Conservation (phyloP, 176 grass and related monocot genomes). For the Zea luxurians region DNA sequence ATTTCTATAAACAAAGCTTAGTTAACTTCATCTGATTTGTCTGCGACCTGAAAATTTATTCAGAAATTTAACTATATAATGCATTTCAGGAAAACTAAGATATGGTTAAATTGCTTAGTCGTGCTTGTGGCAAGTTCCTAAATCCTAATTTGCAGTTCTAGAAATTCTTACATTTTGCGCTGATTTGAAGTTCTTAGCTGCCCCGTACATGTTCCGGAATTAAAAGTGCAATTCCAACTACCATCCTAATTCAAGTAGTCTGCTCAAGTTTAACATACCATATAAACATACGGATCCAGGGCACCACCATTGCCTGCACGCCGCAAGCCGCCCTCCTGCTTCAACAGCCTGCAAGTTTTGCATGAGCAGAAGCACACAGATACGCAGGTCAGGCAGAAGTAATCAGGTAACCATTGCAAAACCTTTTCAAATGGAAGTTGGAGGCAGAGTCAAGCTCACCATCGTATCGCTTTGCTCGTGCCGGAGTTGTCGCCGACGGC, state of each 20-base stretch:
- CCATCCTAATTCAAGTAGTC: background rate
- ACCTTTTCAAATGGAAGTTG: background rate
- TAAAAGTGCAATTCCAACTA: background rate
- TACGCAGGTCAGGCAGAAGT: background rate
- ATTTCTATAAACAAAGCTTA: constrained; percentile 41
- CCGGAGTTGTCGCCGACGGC: constrained; percentile 40
- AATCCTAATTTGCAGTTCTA: constrained; percentile 4
- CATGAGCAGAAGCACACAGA: background rate
- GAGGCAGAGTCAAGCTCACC: constrained; percentile 16
- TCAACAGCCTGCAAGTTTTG: constrained; percentile 40
- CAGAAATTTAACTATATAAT: background rate
- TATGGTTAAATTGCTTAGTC: background rate
- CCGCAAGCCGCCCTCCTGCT: constrained; percentile 37
- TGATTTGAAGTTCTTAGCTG: background rate
- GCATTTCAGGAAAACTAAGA: background rate
- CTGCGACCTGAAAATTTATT: constrained; percentile 40
- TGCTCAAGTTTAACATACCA: constrained; percentile 36
- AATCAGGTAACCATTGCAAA: constrained; percentile 11
- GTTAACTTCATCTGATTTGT: constrained; percentile 30
- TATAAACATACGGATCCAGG: constrained; percentile 47
- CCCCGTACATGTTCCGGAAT: background rate
- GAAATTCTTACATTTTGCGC: background rate
- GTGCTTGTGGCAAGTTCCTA: background rate
- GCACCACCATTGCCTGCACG: constrained; percentile 40
- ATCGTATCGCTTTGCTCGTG: constrained; percentile 55